Percentiles rank a stretch among this genome's conserved stretches.
These are phyloP conservation scores for Claviceps arundinis DNA, from an alignment of 2,329 filamentous ascomycete genomes.

Conservation along the genomic window DNA sequence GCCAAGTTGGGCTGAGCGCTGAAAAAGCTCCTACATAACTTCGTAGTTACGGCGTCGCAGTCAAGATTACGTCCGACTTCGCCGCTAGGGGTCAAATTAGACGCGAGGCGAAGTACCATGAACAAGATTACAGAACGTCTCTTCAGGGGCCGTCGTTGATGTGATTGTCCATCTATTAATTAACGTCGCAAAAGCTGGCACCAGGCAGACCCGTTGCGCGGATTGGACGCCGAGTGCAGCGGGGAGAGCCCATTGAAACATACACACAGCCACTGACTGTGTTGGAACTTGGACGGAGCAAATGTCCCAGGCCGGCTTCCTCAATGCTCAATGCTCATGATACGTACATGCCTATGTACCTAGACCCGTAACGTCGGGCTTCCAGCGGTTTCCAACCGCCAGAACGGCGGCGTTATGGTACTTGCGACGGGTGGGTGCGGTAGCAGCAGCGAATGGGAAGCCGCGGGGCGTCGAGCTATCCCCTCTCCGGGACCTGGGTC, in stretches of 20 bases:
- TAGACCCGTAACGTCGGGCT: neutral
- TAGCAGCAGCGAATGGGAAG: neutral
- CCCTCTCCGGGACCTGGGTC: too few relatives aligned
- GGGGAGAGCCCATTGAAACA: too few relatives aligned
- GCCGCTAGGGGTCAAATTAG: neutral
- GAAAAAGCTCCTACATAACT: neutral
- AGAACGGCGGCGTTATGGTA: conserved; percentile 1
- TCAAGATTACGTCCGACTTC: neutral
- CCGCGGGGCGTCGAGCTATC: too few relatives aligned
- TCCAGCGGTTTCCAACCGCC: conserved; percentile 11
- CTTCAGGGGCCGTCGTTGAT: too few relatives aligned
- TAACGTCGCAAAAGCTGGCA: too few relatives aligned
- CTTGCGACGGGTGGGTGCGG: neutral
- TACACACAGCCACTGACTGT: too few relatives aligned
- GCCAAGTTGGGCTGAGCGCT: neutral
- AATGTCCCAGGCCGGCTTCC: neutral
- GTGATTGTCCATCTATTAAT: too few relatives aligned
- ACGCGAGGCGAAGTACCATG: too few relatives aligned
- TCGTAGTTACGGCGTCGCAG: neutral
- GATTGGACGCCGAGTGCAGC: too few relatives aligned
- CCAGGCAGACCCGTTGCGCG: too few relatives aligned
- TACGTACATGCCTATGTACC: too few relatives aligned
- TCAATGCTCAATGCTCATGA: neutral
- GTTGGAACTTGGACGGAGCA: neutral
- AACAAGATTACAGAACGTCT: too few relatives aligned